Base-by-base conservation (phyloP, 2,329 filamentous ascomycete species). In the Ceratocystiopsis sp. region DNA sequence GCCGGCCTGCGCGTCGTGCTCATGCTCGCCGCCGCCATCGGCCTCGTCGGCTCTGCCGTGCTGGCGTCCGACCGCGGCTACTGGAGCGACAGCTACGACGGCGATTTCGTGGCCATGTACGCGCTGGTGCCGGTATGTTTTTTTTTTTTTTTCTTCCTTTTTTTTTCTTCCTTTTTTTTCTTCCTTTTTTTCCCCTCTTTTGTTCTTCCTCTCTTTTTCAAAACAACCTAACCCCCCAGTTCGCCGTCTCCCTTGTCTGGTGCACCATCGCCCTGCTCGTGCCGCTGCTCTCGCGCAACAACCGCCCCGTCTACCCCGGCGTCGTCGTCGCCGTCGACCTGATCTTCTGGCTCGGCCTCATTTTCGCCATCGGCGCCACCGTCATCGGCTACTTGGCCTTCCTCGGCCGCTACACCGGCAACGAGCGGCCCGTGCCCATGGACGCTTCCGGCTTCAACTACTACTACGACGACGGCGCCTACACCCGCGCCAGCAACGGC, bases 311-410 rank as follows among this genome's bases (percentile, higher is more conserved):
- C 6, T 49, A 50, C 36, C 49, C 49, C 11, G 49, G 47, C 18
- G 13, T 49, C 14, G 40, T 40, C 4, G 43, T 52, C n/a, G 46
- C 38, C 33, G 2, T 48, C 6, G 50, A 52, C 37, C 40, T 51
- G 12, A 13, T 49, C 13, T 42, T 50, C 19, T 49, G 47, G 45
- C 45, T 51, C 2, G 17, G 16, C 10, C 33, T 51, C 11, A 41
- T 46, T 38, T 4, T 46, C 32, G 33, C 42, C 0, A 8, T 41
- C 15, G 37, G 45, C 0, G 18, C 40, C 33, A 29, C 38, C 16
- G 33, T 45, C 6, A 13, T 35, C 8, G 40, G 40, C 16, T 38
- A 36, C 16, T 15, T 21, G 39, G 13, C 12, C 35, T 13, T 29
- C 13, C 8, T 49, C 12, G 16, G 21, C 16, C 25, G 42, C 33